Percentiles rank a stretch among this genome's conserved stretches.
These are phyloP conservation scores for Fusarium buxicola DNA, from an alignment of 2,329 filamentous ascomycete genomes.

Conservation along the genomic window DNA sequence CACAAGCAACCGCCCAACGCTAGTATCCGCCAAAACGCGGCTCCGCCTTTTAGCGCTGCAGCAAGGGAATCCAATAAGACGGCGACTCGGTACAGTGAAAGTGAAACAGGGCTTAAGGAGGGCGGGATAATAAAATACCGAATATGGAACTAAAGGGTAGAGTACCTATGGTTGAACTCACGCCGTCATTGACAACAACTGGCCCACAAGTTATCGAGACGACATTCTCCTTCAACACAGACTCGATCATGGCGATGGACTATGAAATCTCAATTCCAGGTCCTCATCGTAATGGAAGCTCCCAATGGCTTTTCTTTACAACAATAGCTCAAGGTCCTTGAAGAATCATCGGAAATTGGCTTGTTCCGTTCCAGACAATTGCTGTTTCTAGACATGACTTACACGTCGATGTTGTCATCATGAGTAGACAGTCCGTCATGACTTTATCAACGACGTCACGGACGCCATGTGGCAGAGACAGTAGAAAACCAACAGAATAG, in stretches of 20 bases:
- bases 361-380: conserved; percentile 19
- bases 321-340: background rate
- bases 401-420: conserved; percentile 41
- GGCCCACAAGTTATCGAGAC: conserved; percentile 12
- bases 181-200: conserved; percentile 29
- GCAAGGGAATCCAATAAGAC: conserved; percentile 4
- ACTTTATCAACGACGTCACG: conserved; percentile 39
- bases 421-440: conserved; percentile 37
- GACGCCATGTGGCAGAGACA: background rate
- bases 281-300: conserved; percentile 7
- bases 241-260: conserved; percentile 15
- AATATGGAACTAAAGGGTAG: accelerated
- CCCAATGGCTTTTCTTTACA: background rate
- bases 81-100: conserved; percentile 7
- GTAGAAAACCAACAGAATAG: conserved; percentile 17
- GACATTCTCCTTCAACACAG: conserved; percentile 1
- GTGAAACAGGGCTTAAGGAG: background rate
- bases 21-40: conserved; percentile 43
- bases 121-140: conserved; percentile 23
- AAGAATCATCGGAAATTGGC: conserved; percentile 2
- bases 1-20: conserved; percentile 22
- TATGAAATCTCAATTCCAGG: conserved; percentile 17
- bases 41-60: conserved; percentile 40
- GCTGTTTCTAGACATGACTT: conserved; percentile 24
- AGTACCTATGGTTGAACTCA: conserved; percentile 18